phyloP scores from a whole-genome alignment of 345 rosid genomes.

The Balakata baccata region DNA sequence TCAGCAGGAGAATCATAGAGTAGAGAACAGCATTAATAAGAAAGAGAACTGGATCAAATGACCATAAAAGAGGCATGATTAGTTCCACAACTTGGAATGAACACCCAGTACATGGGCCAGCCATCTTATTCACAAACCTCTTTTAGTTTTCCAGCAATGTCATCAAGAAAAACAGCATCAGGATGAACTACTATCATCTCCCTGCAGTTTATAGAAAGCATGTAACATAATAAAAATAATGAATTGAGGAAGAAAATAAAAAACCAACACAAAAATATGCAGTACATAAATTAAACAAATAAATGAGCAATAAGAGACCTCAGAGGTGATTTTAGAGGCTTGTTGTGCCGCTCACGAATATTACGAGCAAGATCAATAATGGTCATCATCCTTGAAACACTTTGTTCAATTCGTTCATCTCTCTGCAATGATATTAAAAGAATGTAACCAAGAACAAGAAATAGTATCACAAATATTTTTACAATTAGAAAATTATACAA shows the following conservation, averaged over 20 bases:
- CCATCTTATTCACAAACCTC: constrained; percentile 52
- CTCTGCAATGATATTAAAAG: constrained; percentile 42
- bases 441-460: not conserved
- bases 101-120: not conserved
- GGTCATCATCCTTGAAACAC: constrained; percentile 93
- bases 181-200: constrained; percentile 92
- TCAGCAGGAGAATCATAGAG: not conserved
- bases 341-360: constrained; percentile 87
- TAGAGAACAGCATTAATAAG: not conserved
- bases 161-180: constrained; percentile 80
- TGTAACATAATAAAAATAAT: not conserved
- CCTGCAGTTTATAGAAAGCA: constrained; percentile 38
- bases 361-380: constrained; percentile 94
- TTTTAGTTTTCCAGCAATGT: constrained; percentile 82
- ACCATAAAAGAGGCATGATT: not conserved
- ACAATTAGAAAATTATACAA: not conserved
- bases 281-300: not conserved
- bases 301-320: constrained; percentile 42
- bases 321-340: constrained; percentile 89
- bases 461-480: not conserved
- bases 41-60: not conserved
- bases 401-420: constrained; percentile 81
- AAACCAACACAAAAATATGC: not conserved
- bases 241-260: not conserved
- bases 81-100: not conserved